A percentile compares a stretch with the other conserved stretches of the same genome.
Conservation (phyloP, 2,329 filamentous ascomycete species). For the Pseudogymnoascus sp. region DNA sequence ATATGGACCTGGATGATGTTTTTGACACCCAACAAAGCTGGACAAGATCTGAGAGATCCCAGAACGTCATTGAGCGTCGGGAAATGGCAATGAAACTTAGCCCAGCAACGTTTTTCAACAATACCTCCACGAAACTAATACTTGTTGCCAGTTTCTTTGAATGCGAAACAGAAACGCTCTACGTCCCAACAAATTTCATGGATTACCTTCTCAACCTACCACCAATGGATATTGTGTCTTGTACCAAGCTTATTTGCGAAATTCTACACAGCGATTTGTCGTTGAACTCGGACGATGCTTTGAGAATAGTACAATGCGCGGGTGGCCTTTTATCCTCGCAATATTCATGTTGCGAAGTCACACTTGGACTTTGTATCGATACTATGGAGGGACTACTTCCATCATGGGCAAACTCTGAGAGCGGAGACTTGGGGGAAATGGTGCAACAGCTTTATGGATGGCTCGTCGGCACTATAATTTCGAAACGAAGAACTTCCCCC, state of each 20-base stretch:
- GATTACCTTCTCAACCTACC: conserved; percentile 42
- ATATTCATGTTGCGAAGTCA: conserved; percentile 68
- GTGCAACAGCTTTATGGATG: conserved; percentile 74
- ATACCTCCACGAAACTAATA: conserved; percentile 19
- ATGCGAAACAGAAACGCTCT: conserved; percentile 27
- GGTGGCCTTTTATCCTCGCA: conserved; percentile 47
- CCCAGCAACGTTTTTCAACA: conserved; percentile 21
- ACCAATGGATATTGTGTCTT: conserved; percentile 48
- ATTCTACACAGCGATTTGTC: conserved; percentile 48
- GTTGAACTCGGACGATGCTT: conserved; percentile 40
- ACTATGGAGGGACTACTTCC: conserved; percentile 47
- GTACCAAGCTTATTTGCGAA: conserved; percentile 43
- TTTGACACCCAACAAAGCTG: conserved; percentile 55
- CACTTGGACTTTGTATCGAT: conserved; percentile 59
- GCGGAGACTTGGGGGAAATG: conserved; percentile 53
- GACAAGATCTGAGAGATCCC: conserved; percentile 31
- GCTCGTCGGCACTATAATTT: conserved; percentile 61
- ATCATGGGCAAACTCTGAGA: conserved; percentile 23
- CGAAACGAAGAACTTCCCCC: conserved; percentile 62
- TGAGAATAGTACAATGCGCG: conserved; percentile 42
- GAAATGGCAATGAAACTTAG: conserved; percentile 22
- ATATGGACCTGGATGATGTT: conserved; percentile 63
- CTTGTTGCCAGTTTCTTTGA: conserved; percentile 20
- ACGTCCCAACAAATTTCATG: conserved; percentile 45
- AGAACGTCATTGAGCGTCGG: conserved; percentile 36